Evolutionary conservation across 2,329 filamentous ascomycete genomes (phyloP).

Genomic region (Pseudogymnoascus sp.): DNA sequence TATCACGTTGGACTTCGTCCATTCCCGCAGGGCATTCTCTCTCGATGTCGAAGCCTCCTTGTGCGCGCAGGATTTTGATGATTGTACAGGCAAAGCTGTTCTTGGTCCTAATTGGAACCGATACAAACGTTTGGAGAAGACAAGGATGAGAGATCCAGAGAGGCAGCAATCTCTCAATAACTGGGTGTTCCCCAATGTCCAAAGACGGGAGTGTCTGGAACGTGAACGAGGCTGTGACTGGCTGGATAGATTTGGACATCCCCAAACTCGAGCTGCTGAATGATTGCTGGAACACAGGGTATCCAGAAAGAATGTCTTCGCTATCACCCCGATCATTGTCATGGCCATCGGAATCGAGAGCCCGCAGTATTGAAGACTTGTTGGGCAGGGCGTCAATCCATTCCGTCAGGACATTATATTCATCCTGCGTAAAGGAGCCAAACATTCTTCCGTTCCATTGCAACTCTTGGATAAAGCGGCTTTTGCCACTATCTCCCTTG

Average conservation of each 20-base stretch:
- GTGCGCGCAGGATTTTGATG: conserved; percentile 32
- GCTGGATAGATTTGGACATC: neutral
- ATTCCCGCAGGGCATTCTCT: conserved; percentile 31
- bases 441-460: conserved; percentile 42
- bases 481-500: conserved; percentile 32
- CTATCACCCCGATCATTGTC: conserved; percentile 5
- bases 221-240: neutral
- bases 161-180: conserved; percentile 25
- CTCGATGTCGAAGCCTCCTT: conserved; percentile 33
- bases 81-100: conserved; percentile 28
- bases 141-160: conserved; percentile 32
- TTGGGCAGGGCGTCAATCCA: conserved; percentile 34
- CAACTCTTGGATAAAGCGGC: conserved; percentile 35
- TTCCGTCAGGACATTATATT: conserved; percentile 29
- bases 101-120: conserved; percentile 29
- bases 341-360: conserved; percentile 15
- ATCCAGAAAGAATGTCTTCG: conserved; percentile 12
- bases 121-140: conserved; percentile 32
- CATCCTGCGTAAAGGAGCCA: conserved; percentile 38
- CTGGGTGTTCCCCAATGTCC: conserved; percentile 11
- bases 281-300: conserved; percentile 10
- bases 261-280: neutral
- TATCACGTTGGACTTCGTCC: conserved; percentile 29
- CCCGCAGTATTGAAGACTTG: conserved; percentile 13
- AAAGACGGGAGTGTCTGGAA: conserved; percentile 5